Conservation (phyloP, 106 monocot species). For the Dioscorea alata region DNA sequence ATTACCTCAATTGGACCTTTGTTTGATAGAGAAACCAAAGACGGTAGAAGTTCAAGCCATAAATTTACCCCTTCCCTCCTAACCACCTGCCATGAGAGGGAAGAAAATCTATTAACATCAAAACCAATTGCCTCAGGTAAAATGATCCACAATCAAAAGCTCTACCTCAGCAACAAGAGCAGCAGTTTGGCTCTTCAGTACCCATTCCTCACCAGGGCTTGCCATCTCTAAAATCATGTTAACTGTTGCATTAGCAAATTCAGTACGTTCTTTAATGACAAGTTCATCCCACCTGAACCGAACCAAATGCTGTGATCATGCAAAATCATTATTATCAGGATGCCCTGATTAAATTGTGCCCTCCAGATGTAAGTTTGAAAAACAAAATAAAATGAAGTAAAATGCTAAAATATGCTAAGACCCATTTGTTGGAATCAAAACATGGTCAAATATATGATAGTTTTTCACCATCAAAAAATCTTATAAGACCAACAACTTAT, state of each 20-base stretch:
- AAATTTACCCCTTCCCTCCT: slow-evolving; percentile 76
- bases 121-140: neutral
- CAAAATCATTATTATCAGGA: neutral
- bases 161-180: slow-evolving; percentile 91
- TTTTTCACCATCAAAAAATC: too few relatives aligned
- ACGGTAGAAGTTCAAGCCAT: slow-evolving; percentile 84
- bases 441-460: neutral
- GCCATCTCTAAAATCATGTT: slow-evolving; percentile 63
- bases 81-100: slow-evolving; percentile 45
- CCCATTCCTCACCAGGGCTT: slow-evolving; percentile 81
- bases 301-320: slow-evolving; percentile 72
- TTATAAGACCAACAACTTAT: too few relatives aligned
- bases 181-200: slow-evolving; percentile 90
- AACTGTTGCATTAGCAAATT: slow-evolving; percentile 65
- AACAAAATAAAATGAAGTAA: neutral
- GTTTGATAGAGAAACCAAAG: slow-evolving; percentile 66
- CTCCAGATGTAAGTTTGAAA: too few relatives aligned
- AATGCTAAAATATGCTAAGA: neutral
- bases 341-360: neutral
- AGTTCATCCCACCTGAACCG: slow-evolving; percentile 95
- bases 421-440: neutral
- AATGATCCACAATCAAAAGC: neutral
- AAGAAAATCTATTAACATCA: slow-evolving; percentile 7
- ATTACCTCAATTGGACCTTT: slow-evolving; percentile 87
- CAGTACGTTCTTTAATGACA: slow-evolving; percentile 44